Conservation (phyloP, 2,329 filamentous ascomycete genomes). For the Davidsoniella virescens region DNA sequence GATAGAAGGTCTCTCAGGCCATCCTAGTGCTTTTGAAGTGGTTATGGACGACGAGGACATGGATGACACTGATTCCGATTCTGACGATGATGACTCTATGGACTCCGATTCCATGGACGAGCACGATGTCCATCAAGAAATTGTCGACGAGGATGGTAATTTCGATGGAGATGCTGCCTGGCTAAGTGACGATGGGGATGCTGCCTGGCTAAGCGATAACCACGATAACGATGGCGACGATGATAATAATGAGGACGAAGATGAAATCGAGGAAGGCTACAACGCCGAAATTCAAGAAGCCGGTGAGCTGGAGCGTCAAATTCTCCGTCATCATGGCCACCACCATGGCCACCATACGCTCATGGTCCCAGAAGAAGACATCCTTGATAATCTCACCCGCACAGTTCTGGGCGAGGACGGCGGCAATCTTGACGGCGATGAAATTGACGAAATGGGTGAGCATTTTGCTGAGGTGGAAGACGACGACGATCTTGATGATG, state of each 20-base stretch:
- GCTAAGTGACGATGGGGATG: conserved; percentile 46
- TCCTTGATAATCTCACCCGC: conserved; percentile 38
- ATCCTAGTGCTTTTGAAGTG: conserved; percentile 51
- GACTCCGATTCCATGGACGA: conserved; percentile 35
- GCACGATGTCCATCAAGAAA: conserved; percentile 31
- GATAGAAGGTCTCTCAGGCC: conserved; percentile 57
- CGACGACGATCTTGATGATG: conserved; percentile 31
- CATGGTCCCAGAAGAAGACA: conserved; percentile 26
- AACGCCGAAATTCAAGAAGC: conserved; percentile 33
- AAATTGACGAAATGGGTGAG: conserved; percentile 34
- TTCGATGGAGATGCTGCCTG: conserved; percentile 41
- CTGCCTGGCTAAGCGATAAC: conserved; percentile 44
- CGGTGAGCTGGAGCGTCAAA: conserved; percentile 15
- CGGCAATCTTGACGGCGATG: conserved; percentile 38
- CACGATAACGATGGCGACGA: conserved; percentile 39
- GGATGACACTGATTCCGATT: conserved; percentile 46
- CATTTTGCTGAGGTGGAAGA: conserved; percentile 28
- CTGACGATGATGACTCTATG: conserved; percentile 38
- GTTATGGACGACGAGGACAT: conserved; percentile 60
- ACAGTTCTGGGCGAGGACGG: conserved; percentile 31
- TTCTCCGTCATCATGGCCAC: conserved; percentile 10
- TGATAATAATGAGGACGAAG: conserved; percentile 36
- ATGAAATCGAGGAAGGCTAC: conserved; percentile 38
- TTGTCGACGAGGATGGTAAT: conserved; percentile 47
- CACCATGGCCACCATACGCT: conserved; percentile 12